Percentiles rank a stretch among this genome's conserved stretches.
phyloP scores from a whole-genome alignment of 164 flowering plant genomes.

The Vitis rotundifolia region DNA sequence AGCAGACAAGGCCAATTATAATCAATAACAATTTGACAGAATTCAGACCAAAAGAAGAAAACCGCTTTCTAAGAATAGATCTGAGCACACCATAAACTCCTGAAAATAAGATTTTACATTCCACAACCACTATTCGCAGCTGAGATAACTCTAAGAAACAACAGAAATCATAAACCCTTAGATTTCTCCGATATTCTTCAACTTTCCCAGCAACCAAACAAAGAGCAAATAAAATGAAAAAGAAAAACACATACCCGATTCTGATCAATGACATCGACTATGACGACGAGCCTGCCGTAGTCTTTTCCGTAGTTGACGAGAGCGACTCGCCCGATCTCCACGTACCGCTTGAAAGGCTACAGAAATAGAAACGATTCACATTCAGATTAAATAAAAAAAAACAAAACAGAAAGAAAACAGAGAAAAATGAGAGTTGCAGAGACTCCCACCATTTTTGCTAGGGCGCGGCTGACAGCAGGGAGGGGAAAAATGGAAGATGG shows the following conservation, averaged over 20 bases:
- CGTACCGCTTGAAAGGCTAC: constrained; percentile 77
- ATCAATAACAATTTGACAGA: too few relatives aligned
- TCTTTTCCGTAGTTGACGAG: constrained; percentile 72
- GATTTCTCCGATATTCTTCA: too few relatives aligned
- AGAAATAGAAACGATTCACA: background rate
- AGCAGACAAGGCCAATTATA: too few relatives aligned
- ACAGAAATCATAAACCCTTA: background rate
- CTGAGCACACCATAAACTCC: too few relatives aligned
- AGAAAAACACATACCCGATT: constrained; percentile 48
- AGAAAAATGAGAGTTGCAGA: background rate
- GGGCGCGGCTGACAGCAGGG: too few relatives aligned
- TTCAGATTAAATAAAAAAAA: constrained; percentile 3
- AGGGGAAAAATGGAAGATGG: background rate
- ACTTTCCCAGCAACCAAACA: constrained; percentile 3
- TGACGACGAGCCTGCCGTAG: constrained; percentile 71
- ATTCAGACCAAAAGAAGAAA: too few relatives aligned
- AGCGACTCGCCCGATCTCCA: constrained; percentile 79
- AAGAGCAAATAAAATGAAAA: background rate
- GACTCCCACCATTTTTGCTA: background rate
- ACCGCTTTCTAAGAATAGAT: too few relatives aligned
- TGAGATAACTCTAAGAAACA: too few relatives aligned
- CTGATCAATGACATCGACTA: constrained; percentile 82
- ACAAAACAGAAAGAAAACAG: background rate
- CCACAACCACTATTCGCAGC: too few relatives aligned
- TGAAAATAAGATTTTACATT: too few relatives aligned